These are phyloP conservation scores for Fusarium decemcellulare DNA, from an alignment of 2,329 filamentous ascomycete genomes.

Conservation along the genomic window DNA sequence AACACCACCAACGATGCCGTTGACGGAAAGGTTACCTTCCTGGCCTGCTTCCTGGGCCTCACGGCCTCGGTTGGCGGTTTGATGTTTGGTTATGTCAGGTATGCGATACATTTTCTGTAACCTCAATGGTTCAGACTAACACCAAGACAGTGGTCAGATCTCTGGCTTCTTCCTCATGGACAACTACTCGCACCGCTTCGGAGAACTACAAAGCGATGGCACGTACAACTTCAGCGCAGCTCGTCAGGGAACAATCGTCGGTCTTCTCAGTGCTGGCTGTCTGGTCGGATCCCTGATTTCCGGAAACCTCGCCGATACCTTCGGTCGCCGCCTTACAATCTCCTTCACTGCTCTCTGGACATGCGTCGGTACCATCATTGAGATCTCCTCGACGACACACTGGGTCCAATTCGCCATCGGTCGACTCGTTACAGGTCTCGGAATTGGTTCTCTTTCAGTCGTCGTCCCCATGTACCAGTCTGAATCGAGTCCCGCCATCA, in stretches of 20 bases:
- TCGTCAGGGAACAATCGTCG: conserved; percentile 73
- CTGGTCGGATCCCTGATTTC: conserved; percentile 70
- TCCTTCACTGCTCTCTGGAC: conserved; percentile 74
- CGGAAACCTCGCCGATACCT: conserved; percentile 72
- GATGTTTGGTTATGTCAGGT: conserved; percentile 72
- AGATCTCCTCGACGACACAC: conserved; percentile 66
- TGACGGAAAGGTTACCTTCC: conserved; percentile 53
- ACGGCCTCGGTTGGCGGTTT: conserved; percentile 70
- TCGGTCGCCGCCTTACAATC: conserved; percentile 75
- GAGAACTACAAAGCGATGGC: conserved; percentile 55
- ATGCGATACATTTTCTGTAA: conserved; percentile 29
- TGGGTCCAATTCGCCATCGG: conserved; percentile 79
- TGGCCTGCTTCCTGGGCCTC: conserved; percentile 63
- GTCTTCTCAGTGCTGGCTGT: conserved; percentile 72
- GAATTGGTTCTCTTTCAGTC: conserved; percentile 75
- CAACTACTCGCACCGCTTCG: conserved; percentile 70
- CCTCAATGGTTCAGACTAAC: background rate
- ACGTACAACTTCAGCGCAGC: conserved; percentile 67
- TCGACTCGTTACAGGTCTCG: conserved; percentile 75
- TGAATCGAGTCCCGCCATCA: conserved; percentile 74
- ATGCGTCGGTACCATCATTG: conserved; percentile 74
- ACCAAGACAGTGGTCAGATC: conserved; percentile 65
- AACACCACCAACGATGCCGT: conserved; percentile 11
- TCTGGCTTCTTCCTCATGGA: conserved; percentile 73
- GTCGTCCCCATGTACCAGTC: conserved; percentile 78